Evolutionary conservation across 108 stramenopile genomes (phyloP).

Genomic region (Epithemia pelagica): DNA sequence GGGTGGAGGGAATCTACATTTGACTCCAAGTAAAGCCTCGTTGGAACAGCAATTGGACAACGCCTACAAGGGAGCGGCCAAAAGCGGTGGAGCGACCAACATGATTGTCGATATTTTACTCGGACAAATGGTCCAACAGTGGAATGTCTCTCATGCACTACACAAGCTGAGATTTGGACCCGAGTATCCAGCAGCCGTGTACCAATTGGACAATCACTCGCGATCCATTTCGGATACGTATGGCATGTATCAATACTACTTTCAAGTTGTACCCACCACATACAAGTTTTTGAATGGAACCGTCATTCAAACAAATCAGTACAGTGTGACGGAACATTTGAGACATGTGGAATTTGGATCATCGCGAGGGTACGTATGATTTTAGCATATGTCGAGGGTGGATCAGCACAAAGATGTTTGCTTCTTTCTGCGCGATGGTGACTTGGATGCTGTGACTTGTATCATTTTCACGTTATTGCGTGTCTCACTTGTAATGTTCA

Average conservation of each 20-base stretch:
- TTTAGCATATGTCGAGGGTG: no score
- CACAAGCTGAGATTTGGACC: slow-evolving; percentile 84
- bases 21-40: slow-evolving; percentile 76
- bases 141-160: slow-evolving; percentile 90
- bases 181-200: slow-evolving; percentile 47
- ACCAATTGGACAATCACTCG: slow-evolving; percentile 70
- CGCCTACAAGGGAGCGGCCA: not conserved
- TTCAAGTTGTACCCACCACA: slow-evolving; percentile 93
- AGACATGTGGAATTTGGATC: slow-evolving; percentile 86
- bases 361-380: slow-evolving; percentile 49
- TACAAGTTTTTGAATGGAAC: slow-evolving; percentile 76
- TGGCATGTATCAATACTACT: slow-evolving; percentile 92
- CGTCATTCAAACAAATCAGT: slow-evolving; percentile 85
- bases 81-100: slow-evolving; percentile 8
- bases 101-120: slow-evolving; percentile 31
- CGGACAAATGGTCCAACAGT: slow-evolving; percentile 64
- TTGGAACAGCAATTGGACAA: not conserved
- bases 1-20: slow-evolving; percentile 92
- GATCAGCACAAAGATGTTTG: no score
- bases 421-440: no score
- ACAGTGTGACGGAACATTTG: slow-evolving; percentile 94
- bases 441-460: no score
- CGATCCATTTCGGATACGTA: slow-evolving; percentile 66
- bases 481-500: no score
- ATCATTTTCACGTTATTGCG: no score